Base-by-base conservation (phyloP, 352 stramenopile species). In the Globisporangium polare region DNA sequence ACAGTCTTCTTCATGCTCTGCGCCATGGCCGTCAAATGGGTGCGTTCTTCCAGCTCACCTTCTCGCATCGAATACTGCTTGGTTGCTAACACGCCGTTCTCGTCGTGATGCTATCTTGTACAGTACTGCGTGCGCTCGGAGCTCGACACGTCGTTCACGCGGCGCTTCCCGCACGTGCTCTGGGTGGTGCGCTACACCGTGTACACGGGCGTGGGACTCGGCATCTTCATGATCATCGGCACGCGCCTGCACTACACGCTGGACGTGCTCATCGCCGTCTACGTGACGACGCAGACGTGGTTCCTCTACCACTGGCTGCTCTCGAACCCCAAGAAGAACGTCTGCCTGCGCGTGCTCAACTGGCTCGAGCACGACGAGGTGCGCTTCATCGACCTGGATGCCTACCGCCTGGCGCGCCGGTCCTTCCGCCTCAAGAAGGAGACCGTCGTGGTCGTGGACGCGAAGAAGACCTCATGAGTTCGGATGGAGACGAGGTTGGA, bases 1-100 rank as follows among this genome's bases (percentile, higher is more conserved):
- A 81, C 82, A 6, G 86, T 95, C 15, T 95, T 94, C 68, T 71
- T 95, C 37, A 81, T 92, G 71, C 78, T 95, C 45, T 93, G 82
- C 63, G 76, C 73, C 53, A 92, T 92, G 79, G 80, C 90, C 29
- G 81, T 90, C 53, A 80, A 77, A 65, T 88, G 82, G 73, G 86
- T 95, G 45, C 57, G 55, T 18, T 18, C 13, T 18, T 18, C 15
- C 26, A 53, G 7, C 26, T 24, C 26, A 6, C 26, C 7, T 24
- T 39, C 5, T 47, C 18, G 17, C 15, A 41, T 41, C 47, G 9
- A 20, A 51, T 51, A n/a, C 2, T 26, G 43, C 8, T 18, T 50
- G 1, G n/a, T 4, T 37, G 15, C 26, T 37, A 39, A 53, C 17
- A 26, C 17, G 15, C 5, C 15, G 37, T 24, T 29, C 26, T 54